These are phyloP conservation scores for Naganishia liquefaciens DNA, from an alignment of 1,284 basidiomycete genomes.

Conservation along the genomic window DNA sequence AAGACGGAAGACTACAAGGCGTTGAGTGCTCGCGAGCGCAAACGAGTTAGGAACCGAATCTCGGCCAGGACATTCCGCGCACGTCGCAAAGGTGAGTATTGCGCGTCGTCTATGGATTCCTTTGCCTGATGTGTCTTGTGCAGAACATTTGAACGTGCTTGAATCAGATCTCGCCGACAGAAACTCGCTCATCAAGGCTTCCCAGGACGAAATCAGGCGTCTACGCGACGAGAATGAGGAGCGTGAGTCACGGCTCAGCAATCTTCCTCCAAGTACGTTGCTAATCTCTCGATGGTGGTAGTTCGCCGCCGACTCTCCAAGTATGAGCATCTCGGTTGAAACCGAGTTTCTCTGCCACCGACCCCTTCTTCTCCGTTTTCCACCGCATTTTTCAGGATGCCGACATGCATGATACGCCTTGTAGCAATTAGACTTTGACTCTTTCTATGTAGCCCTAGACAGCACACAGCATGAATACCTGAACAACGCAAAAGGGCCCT, in stretches of 20 bases:
- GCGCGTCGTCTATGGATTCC: not conserved
- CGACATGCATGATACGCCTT: not conserved
- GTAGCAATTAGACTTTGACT: conserved; percentile 2
- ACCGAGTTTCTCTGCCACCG: not conserved
- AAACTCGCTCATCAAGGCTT: conserved; percentile 47
- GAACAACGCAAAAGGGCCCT: not conserved
- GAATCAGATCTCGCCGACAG: conserved; percentile 47
- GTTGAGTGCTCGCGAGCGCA: conserved; percentile 50
- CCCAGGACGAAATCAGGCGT: conserved; percentile 46
- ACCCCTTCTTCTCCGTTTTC: not conserved
- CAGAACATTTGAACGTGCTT: conserved; percentile 49
- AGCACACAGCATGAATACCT: conserved; percentile 5
- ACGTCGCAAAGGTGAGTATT: conserved; percentile 49
- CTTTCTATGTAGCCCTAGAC: conserved; percentile 19
- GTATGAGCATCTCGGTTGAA: conserved; percentile 13
- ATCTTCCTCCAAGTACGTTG: not conserved
- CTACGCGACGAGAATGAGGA: conserved; percentile 46
- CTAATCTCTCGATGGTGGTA: not conserved
- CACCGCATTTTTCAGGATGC: not conserved
- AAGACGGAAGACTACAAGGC: conserved; percentile 52
- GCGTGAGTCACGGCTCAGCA: conserved; percentile 35
- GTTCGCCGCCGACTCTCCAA: conserved; percentile 15
- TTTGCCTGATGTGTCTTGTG: not conserved
- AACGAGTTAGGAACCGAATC: conserved; percentile 53
- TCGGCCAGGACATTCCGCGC: conserved; percentile 53